Percentiles rank a stretch among this genome's conserved stretches.
Evolutionary conservation across 192 early-diverging fungal genomes (phyloP).

Genomic region (Coemansia sp.): DNA sequence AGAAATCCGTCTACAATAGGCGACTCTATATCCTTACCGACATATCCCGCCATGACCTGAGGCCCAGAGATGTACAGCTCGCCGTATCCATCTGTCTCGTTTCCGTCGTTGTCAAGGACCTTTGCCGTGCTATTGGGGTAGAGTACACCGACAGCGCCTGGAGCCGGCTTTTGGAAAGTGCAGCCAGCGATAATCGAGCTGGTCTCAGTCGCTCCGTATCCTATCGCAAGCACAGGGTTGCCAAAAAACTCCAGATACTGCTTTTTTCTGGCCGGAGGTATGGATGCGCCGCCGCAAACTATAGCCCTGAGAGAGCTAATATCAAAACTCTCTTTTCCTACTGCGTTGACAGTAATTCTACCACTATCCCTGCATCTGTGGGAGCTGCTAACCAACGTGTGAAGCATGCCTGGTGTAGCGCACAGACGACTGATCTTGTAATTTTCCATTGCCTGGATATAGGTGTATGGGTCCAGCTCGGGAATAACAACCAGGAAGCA

Average conservation of each 20-base stretch:
- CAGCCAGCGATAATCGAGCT: conserved; percentile 21
- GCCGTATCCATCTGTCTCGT: conserved; percentile 65
- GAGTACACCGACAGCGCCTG: conserved; percentile 37
- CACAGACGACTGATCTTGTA: conserved; percentile 18
- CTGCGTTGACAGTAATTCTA: neutral
- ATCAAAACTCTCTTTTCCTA: conserved; percentile 1
- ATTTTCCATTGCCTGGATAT: conserved; percentile 26
- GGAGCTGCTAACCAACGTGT: conserved; percentile 10
- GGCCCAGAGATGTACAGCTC: conserved; percentile 84
- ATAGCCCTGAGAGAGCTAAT: conserved; percentile 26
- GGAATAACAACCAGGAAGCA: conserved; percentile 29
- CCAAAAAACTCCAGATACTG: conserved; percentile 27
- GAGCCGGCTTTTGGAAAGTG: conserved; percentile 3
- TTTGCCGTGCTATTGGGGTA: conserved; percentile 37
- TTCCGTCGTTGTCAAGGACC: conserved; percentile 55
- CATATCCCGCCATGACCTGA: conserved; percentile 83
- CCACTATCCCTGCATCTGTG: conserved; percentile 6
- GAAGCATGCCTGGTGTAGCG: conserved; percentile 19
- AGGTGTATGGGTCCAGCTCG: conserved; percentile 6
- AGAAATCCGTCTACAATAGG: conserved; percentile 72
- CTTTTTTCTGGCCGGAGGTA: conserved; percentile 11
- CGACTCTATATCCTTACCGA: conserved; percentile 69
- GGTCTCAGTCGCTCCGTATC: conserved; percentile 45
- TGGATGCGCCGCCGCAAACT: conserved; percentile 36
- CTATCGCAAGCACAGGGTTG: conserved; percentile 6